Evolutionary conservation across 495 filamentous ascomycete genomes (phyloP).

Genomic region (Aspergillus wentii): DNA sequence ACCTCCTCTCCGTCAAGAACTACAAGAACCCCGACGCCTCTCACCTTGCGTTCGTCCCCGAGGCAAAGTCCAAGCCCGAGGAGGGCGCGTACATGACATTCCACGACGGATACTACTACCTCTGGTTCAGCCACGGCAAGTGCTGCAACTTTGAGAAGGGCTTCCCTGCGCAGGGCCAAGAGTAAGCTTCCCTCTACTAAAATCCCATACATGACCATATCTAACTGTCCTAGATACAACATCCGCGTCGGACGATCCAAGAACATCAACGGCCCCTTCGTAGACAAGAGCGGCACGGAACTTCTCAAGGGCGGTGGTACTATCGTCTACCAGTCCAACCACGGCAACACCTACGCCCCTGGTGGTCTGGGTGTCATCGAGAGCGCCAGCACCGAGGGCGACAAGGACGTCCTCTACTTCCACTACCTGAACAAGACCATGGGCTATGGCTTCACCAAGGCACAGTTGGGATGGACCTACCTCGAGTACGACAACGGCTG

Average conservation of each 20-base stretch:
- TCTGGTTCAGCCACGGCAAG: conserved; percentile 63
- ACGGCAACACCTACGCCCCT: conserved; percentile 41
- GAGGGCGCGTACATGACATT: conserved; percentile 62
- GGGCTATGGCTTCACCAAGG: conserved; percentile 12
- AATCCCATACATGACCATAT: background rate
- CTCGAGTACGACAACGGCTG: conserved; percentile 40
- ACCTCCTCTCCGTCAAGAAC: conserved; percentile 34
- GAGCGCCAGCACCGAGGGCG: conserved; percentile 19
- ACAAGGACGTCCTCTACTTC: conserved; percentile 43
- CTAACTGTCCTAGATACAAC: conserved; percentile 19
- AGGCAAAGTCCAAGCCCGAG: conserved; percentile 32
- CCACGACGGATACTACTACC: conserved; percentile 56
- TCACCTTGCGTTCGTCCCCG: conserved; percentile 36
- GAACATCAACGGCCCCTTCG: conserved; percentile 34
- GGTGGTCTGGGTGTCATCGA: conserved; percentile 40
- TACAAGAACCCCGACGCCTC: conserved; percentile 38
- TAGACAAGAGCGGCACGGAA: conserved; percentile 25
- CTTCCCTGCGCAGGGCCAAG: conserved; percentile 49
- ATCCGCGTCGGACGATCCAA: conserved; percentile 39
- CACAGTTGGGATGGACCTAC: conserved; percentile 40
- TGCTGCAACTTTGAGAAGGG: conserved; percentile 56
- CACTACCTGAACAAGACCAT: conserved; percentile 30
- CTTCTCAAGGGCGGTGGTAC: conserved; percentile 38
- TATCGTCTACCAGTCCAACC: conserved; percentile 40
- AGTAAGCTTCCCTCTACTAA: conserved; percentile 40